Conservation (phyloP, 371 early-diverging fungal genomes). For the Cladochytrium tenue region DNA sequence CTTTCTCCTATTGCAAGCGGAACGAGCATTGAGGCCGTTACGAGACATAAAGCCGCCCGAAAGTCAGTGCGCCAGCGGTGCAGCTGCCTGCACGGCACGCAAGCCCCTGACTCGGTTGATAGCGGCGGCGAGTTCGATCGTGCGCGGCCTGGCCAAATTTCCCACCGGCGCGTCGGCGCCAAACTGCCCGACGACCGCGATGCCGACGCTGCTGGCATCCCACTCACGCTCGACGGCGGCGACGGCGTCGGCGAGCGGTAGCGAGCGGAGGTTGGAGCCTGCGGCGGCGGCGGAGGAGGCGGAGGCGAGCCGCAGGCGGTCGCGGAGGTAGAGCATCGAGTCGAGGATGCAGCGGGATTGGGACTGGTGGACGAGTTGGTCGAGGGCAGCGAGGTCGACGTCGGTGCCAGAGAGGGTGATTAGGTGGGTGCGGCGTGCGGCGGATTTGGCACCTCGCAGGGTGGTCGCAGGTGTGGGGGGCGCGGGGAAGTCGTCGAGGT, state of each 20-base stretch:
- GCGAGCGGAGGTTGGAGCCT: not conserved
- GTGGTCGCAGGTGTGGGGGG: conserved; percentile 10
- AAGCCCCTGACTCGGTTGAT: conserved; percentile 25
- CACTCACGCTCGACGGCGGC: conserved; percentile 25
- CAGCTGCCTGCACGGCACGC: too few relatives aligned
- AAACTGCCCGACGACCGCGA: conserved; percentile 24
- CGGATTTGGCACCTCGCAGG: conserved; percentile 4
- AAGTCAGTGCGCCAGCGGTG: too few relatives aligned
- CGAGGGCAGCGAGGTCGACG: conserved; percentile 44
- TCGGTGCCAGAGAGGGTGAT: conserved; percentile 20
- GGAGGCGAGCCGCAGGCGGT: conserved; percentile 6
- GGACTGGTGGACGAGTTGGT: conserved; percentile 44
- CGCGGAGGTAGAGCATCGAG: conserved; percentile 19
- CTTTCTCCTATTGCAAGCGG: too few relatives aligned
- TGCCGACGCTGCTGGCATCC: conserved; percentile 10
- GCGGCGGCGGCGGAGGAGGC: too few relatives aligned
- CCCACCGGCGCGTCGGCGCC: conserved; percentile 22
- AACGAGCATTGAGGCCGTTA: too few relatives aligned
- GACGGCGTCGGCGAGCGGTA: conserved; percentile 19
- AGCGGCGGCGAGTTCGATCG: conserved; percentile 43
- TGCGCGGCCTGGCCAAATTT: conserved; percentile 36
- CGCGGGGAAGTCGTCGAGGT: not conserved
- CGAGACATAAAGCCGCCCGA: too few relatives aligned
- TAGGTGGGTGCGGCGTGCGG: conserved; percentile 12
- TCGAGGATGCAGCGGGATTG: conserved; percentile 44